Percentiles rank a stretch among this genome's conserved stretches.
phyloP scores from a whole-genome alignment of 2,329 filamentous ascomycete species.

The Arthrobotrys sphaeroides region DNA sequence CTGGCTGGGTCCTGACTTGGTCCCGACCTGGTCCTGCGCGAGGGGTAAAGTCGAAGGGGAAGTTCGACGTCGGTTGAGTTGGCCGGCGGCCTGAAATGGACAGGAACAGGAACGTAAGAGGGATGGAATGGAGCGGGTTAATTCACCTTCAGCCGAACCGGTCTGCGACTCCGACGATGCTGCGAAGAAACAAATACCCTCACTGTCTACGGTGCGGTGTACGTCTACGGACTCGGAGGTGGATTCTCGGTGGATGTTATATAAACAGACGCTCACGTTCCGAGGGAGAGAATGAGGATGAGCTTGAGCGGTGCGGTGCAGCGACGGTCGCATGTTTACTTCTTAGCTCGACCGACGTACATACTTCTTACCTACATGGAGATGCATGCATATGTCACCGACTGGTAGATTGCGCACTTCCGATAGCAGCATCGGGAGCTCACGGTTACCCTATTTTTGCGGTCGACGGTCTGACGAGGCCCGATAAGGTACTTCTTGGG shows the following conservation, averaged over 20 bases:
- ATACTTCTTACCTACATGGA: background rate
- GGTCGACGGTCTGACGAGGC: background rate
- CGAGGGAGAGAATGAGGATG: no score
- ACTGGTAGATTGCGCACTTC: slow-evolving; percentile 23
- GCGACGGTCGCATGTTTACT: no score
- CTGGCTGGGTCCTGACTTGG: background rate
- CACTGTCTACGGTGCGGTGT: background rate
- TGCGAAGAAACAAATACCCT: background rate
- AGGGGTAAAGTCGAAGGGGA: slow-evolving; percentile 3
- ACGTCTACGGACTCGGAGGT: background rate
- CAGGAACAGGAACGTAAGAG: background rate
- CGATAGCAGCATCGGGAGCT: slow-evolving; percentile 41
- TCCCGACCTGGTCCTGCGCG: background rate
- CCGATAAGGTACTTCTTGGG: slow-evolving; percentile 29
- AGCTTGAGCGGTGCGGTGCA: no score
- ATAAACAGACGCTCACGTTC: background rate
- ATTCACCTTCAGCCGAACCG: slow-evolving; percentile 8
- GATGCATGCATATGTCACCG: slow-evolving; percentile 12
- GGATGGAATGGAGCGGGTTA: slow-evolving; percentile 1
- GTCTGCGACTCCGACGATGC: background rate
- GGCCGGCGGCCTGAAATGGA: slow-evolving; percentile 4
- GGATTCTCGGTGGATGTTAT: slow-evolving; percentile 4
- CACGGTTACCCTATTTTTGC: background rate
- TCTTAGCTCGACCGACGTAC: no score
- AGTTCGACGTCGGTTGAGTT: slow-evolving; percentile 14